Evolutionary conservation across 169 alveolate genomes (phyloP), one percentile per base, ranked within the genome.

Genomic region (Plasmodium vinckei): DNA sequence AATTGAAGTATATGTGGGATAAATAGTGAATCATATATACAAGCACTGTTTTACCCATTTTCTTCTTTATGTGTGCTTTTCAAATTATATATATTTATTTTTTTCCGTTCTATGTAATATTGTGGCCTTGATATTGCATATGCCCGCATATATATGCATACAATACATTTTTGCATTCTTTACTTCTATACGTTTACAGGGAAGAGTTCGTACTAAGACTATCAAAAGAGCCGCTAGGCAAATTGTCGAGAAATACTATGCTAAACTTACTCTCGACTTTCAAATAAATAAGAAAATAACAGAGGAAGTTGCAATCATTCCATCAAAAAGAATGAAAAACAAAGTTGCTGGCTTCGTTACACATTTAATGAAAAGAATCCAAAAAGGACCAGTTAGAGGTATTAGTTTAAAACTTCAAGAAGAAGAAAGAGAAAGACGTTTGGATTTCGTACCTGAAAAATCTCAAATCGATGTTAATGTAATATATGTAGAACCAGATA

Each of bases 331-430:
- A 94, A 94, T 98, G 87, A 96, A 99, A 94, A 98, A 98, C 94
- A 97, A 97, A 92, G 98, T 98, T 42, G 99, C 99, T 39, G 99
- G 99, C 56, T 98, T 95, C 94, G 98, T 98, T 82, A 97, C 99
- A 9, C 97, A 95, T 82, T 87, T 94, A 95, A 97, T 97, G 98
- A 95, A 96, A 92, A 94, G 99, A 75, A 98, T 98, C 82, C 99
- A 97, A 93, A 98, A 98, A 96, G 99, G 99, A 13, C 99, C 99
- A 9, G 99, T 99, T 49, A 98, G 99, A 75, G 99, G 99, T 67
- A 99, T 99, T 94, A 98, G 99, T 15, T 96, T 99, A 87, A 99
- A 98, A 95, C 95, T 99, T 87, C 99, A 99, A 95, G 99, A 99
- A 96, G 99, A 98, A 92, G 99, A 99, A 94, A 96, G 99, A 94